These are phyloP conservation scores for Agapanthus africanus DNA, from an alignment of 106 monocot genomes.

Conservation along the genomic window DNA sequence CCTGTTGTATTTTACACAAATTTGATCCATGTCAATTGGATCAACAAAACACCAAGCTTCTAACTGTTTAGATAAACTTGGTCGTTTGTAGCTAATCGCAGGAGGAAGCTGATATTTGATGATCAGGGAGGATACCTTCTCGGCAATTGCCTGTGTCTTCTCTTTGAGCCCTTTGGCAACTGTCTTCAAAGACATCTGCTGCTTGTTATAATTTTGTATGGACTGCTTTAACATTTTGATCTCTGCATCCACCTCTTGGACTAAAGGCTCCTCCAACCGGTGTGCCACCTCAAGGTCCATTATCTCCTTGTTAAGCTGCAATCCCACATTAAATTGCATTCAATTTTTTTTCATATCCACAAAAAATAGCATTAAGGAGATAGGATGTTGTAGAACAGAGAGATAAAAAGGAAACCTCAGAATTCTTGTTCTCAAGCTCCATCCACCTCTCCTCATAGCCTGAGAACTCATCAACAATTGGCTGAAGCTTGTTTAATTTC, in stretches of 20 bases:
- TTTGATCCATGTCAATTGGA: no score
- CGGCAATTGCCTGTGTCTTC: conserved; percentile 32
- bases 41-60: no score
- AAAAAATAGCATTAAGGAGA: not conserved
- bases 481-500: conserved; percentile 34
- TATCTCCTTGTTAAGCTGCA: conserved; percentile 53
- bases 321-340: not conserved
- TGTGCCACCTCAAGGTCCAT: conserved; percentile 39
- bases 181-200: conserved; percentile 55
- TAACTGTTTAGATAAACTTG: no score
- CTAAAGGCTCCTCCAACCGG: conserved; percentile 58
- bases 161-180: conserved; percentile 44
- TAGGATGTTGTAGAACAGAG: not conserved
- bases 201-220: conserved; percentile 70
- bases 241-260: conserved; percentile 60
- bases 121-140: conserved; percentile 38
- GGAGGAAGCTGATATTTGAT: not conserved
- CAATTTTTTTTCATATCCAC: not conserved
- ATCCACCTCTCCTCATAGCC: conserved; percentile 14
- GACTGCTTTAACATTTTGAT: conserved; percentile 49
- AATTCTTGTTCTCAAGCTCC: conserved; percentile 39
- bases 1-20: no score
- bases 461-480: conserved; percentile 31
- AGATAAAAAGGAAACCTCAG: conserved; percentile 26
- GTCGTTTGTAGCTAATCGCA: no score